These are phyloP conservation scores for Tuber aestivum DNA, from an alignment of 495 filamentous ascomycete species.

Conservation along the genomic window DNA sequence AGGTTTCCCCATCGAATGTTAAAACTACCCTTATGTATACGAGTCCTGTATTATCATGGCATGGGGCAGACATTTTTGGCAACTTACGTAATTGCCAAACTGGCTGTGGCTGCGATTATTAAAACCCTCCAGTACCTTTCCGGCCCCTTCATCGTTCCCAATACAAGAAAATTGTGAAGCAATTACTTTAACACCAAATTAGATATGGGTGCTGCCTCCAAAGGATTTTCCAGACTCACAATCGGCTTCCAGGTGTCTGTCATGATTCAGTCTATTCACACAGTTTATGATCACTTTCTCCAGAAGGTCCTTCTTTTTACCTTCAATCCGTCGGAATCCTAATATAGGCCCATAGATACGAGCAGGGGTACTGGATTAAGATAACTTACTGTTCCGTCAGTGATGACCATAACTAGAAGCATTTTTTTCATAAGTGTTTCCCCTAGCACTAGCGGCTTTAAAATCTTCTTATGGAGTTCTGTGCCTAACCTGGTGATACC, in stretches of 20 bases:
- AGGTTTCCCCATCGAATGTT: conserved; percentile 50
- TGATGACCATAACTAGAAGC: conserved; percentile 63
- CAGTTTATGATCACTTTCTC: conserved; percentile 27
- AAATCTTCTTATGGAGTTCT: conserved; percentile 55
- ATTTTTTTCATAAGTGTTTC: conserved; percentile 50
- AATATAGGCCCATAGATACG: conserved; percentile 48
- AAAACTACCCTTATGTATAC: background rate
- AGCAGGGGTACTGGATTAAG: conserved; percentile 50
- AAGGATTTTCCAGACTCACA: conserved; percentile 40
- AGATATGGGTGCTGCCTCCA: conserved; percentile 47
- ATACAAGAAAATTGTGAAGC: conserved; percentile 69
- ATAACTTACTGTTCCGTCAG: conserved; percentile 54
- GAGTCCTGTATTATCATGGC: background rate
- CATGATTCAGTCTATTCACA: conserved; percentile 11
- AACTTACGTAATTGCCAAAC: conserved; percentile 59
- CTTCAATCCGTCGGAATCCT: conserved; percentile 14
- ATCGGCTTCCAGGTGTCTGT: conserved; percentile 11
- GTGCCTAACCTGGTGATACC: conserved; percentile 65
- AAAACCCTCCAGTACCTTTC: conserved; percentile 56
- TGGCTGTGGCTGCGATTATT: conserved; percentile 57
- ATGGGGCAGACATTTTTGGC: conserved; percentile 12
- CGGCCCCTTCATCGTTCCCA: conserved; percentile 59
- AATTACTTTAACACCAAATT: conserved; percentile 51
- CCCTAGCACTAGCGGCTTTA: conserved; percentile 56
- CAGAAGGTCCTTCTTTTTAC: conserved; percentile 21